A percentile compares a stretch with the other conserved stretches of the same genome.
phyloP scores from a whole-genome alignment of 768 basidiomycete species.

The Suillus discolor region DNA sequence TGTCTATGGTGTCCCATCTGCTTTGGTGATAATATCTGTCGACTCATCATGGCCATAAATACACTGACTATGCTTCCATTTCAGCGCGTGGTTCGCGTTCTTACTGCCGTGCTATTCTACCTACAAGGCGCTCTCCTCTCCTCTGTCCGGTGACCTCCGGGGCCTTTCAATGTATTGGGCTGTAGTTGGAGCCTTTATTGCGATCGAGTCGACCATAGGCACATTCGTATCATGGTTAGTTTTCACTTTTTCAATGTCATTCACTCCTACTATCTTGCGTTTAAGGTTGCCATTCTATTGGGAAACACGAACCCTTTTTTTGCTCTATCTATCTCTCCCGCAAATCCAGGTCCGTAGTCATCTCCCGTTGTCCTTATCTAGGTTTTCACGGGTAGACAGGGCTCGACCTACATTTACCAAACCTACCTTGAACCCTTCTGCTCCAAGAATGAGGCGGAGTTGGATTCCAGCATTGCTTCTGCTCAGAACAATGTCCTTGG shows the following conservation, averaged over 20 bases:
- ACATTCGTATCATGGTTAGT: constrained; percentile 68
- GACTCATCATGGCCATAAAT: neutral
- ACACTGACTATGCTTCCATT: neutral
- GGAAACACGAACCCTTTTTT: constrained; percentile 68
- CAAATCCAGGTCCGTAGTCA: constrained; percentile 58
- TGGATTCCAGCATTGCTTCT: constrained; percentile 60
- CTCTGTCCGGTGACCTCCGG: constrained; percentile 55
- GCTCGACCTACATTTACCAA: constrained; percentile 66
- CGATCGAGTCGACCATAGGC: constrained; percentile 63
- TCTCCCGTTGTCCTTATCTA: neutral
- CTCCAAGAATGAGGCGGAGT: constrained; percentile 54
- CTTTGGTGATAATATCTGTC: constrained; percentile 41
- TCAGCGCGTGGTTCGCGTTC: constrained; percentile 74
- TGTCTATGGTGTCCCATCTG: constrained; percentile 50
- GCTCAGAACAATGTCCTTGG: constrained; percentile 54
- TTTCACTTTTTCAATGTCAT: constrained; percentile 8
- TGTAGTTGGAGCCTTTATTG: constrained; percentile 59
- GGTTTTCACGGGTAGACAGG: constrained; percentile 42
- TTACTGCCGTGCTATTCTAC: constrained; percentile 64
- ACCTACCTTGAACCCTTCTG: constrained; percentile 65
- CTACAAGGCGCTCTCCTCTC: constrained; percentile 64
- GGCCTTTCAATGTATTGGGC: constrained; percentile 66
- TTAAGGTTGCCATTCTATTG: constrained; percentile 76
- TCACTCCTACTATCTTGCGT: constrained; percentile 20
- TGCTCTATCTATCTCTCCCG: constrained; percentile 69